Conservation (phyloP, 202 grass and related monocot species). For the Eragrostis tef region DNA sequence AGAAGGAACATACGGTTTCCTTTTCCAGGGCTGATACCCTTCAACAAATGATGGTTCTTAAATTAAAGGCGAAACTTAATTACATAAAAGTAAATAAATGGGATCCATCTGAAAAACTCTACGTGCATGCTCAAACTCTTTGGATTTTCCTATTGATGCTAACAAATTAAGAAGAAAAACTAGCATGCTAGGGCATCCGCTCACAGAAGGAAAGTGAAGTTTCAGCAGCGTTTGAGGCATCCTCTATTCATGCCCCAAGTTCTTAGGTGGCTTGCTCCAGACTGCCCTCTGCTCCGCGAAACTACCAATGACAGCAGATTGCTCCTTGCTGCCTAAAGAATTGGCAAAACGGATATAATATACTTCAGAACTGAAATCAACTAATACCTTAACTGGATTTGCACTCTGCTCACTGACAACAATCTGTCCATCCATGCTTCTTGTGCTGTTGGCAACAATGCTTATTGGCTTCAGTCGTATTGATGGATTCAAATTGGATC, state of each 20-base stretch:
- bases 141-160: neutral
- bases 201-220: neutral
- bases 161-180: neutral
- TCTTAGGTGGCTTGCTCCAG: conserved; percentile 55
- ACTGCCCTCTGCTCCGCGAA: conserved; percentile 64
- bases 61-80: neutral
- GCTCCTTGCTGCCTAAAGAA: conserved; percentile 51
- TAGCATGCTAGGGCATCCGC: neutral
- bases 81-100: neutral
- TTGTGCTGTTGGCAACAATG: conserved; percentile 47
- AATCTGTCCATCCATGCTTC: conserved; percentile 58
- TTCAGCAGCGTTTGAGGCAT: neutral
- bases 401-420: conserved; percentile 9
- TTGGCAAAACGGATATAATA: conserved; percentile 58
- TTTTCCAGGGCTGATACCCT: neutral
- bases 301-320: conserved; percentile 64
- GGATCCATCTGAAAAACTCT: neutral
- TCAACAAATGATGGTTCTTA: neutral
- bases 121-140: neutral
- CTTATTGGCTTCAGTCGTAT: conserved; percentile 49
- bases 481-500: conserved; percentile 41
- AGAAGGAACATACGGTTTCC: neutral
- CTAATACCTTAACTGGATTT: conserved; percentile 58
- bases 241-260: conserved; percentile 28
- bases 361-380: conserved; percentile 46